Conservation (phyloP, 139 green algal species). For the Chlorella sp. region DNA sequence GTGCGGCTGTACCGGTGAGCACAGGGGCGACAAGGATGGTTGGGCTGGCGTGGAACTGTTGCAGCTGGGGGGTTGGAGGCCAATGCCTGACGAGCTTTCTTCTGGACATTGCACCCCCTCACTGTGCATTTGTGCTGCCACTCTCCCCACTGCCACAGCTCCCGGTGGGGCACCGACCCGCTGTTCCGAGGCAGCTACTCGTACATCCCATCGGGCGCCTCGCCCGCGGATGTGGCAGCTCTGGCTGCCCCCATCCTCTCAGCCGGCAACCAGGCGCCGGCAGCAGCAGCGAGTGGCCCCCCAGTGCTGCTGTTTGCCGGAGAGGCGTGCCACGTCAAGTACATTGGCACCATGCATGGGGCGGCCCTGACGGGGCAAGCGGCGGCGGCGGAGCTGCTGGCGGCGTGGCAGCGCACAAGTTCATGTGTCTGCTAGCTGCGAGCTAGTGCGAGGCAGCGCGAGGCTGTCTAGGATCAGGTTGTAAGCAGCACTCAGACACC, state of each 20-base stretch:
- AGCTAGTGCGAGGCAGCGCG: too few relatives aligned
- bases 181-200: conserved; percentile 56
- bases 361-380: conserved; percentile 25
- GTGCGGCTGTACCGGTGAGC: conserved; percentile 13
- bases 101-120: too few relatives aligned
- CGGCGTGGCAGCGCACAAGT: not conserved
- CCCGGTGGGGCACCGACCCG: conserved; percentile 57
- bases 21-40: not conserved
- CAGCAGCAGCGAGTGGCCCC: not conserved
- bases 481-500: too few relatives aligned
- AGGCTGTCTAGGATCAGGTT: too few relatives aligned
- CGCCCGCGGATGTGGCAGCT: conserved; percentile 24
- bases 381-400: conserved; percentile 12
- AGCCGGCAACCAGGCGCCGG: not conserved
- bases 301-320: conserved; percentile 34
- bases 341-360: conserved; percentile 43
- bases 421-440: too few relatives aligned
- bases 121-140: not conserved
- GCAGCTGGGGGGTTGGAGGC: not conserved
- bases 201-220: conserved; percentile 37
- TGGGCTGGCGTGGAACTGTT: not conserved
- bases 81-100: too few relatives aligned
- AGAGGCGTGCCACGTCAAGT: conserved; percentile 35
- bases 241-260: conserved; percentile 44
- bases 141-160: not conserved